Evolutionary conservation across 2,329 filamentous ascomycete species (phyloP).

Genomic region (Colletotrichum sp.): DNA sequence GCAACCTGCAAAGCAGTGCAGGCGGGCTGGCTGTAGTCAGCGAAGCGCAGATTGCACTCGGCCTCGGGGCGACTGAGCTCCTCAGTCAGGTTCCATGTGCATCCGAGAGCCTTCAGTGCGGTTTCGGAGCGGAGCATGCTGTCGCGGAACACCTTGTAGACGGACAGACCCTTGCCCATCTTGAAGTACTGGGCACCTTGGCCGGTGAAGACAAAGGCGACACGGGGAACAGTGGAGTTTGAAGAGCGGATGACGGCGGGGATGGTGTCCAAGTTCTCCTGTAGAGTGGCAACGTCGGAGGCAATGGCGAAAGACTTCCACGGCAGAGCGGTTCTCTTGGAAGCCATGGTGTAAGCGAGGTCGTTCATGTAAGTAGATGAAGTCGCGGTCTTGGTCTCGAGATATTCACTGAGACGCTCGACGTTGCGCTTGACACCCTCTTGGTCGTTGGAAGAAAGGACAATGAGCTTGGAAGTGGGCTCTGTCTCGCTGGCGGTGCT

Average conservation of each 20-base stretch:
- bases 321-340: constrained; percentile 47
- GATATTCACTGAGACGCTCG: constrained; percentile 39
- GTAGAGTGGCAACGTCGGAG: constrained; percentile 31
- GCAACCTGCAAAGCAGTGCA: constrained; percentile 50
- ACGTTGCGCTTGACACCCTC: constrained; percentile 39
- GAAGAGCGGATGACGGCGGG: constrained; percentile 27
- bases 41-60: constrained; percentile 27
- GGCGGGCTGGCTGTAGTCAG: constrained; percentile 40
- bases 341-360: constrained; percentile 51
- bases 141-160: constrained; percentile 46
- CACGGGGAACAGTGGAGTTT: constrained; percentile 29
- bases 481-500: not conserved
- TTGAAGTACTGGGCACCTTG: constrained; percentile 48
- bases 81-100: constrained; percentile 27
- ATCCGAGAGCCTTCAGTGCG: constrained; percentile 23
- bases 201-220: constrained; percentile 48
- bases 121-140: constrained; percentile 24
- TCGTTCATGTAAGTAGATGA: constrained; percentile 38
- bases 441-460: constrained; percentile 44
- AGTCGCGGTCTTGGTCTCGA: constrained; percentile 42
- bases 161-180: constrained; percentile 47
- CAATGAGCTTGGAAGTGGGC: constrained; percentile 40
- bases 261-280: constrained; percentile 26
- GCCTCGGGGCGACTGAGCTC: constrained; percentile 25
- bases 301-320: constrained; percentile 47